Base-by-base conservation (phyloP, 2,329 filamentous ascomycete genomes). In the Penicillium sp. region DNA sequence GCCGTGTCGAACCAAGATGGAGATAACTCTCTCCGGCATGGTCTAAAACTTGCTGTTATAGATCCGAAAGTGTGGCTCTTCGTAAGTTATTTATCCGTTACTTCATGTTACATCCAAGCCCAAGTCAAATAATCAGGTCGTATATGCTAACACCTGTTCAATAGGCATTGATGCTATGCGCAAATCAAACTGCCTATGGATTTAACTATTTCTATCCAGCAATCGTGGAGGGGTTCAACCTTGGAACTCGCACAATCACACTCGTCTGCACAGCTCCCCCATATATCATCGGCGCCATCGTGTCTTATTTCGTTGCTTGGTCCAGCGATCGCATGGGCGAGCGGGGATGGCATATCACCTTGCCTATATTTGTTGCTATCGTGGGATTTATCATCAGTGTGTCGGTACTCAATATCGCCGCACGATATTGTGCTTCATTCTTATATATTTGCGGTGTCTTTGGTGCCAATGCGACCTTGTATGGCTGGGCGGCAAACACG, bases 381-480 rank as follows among this genome's bases (percentile, higher is more conserved):
- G 26, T 51, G 7, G 58, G 60, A 6, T 62, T 61, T 30, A 44
- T 54, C 4, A 54, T 56, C 13, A 42, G 34, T 13, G 47, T 53
- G 17, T 15, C 37, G 1, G 41, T 29, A 3, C 15, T 53, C 32
- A 50, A 46, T 12, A 42, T 29, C 1, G 34, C 51, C 0, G 50
- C 43, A 2, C 39, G 46, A 13, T 69, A 69, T 45, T 44, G 59
- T 17, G 62, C 67, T 9, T 62, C 64, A 0, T 72, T 71, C 54
- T 51, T 72, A 2, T 72, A 70, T 49, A 64, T 67, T 7, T 59
- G 61, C 10, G 67, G 71, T 6, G 56, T 47, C 36, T 75, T 69
- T 47, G 60, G 63, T 0, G 69, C 69, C 8, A 75, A 75, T 44
- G 64, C 68, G 0, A 36, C 75, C 1, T 65, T 74, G 1, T 69